A percentile compares a stretch with the other conserved stretches of the same genome.
Conservation (phyloP, 2,329 filamentous ascomycete genomes). For the Neofusicoccum umdonicola region DNA sequence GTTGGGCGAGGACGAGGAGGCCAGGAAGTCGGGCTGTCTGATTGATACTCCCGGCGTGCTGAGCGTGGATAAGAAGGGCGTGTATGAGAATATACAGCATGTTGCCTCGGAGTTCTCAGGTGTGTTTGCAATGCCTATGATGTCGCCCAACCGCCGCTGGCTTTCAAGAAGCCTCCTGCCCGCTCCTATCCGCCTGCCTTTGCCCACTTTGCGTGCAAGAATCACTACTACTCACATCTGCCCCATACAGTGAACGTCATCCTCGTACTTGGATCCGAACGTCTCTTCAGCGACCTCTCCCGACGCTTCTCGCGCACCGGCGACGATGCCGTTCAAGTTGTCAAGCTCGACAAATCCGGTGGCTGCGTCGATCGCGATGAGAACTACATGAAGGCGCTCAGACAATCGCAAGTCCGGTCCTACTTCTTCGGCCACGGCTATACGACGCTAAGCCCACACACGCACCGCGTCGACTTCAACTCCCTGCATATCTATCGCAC, state of each 20-base stretch:
- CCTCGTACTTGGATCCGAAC: slow-evolving; percentile 76
- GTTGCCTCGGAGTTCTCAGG: slow-evolving; percentile 69
- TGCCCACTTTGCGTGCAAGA: background rate
- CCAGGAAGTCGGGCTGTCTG: slow-evolving; percentile 73
- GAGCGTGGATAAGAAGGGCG: slow-evolving; percentile 60
- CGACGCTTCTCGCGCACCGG: slow-evolving; percentile 58
- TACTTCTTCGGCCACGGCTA: slow-evolving; percentile 88
- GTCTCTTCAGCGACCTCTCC: slow-evolving; percentile 71
- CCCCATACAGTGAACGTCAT: slow-evolving; percentile 65
- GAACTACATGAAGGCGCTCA: slow-evolving; percentile 67
- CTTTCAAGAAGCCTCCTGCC: background rate
- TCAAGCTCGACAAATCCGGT: slow-evolving; percentile 79
- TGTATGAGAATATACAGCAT: slow-evolving; percentile 77
- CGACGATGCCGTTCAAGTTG: slow-evolving; percentile 69
- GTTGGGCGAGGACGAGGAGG: slow-evolving; percentile 70
- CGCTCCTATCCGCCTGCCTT: background rate
- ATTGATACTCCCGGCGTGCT: slow-evolving; percentile 78
- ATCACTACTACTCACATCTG: background rate
- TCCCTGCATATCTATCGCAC: slow-evolving; percentile 72
- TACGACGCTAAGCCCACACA: slow-evolving; percentile 79
- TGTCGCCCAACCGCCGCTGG: background rate
- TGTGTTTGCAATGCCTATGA: slow-evolving; percentile 33
- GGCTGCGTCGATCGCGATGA: slow-evolving; percentile 78
- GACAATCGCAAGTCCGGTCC: slow-evolving; percentile 76
- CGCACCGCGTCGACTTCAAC: slow-evolving; percentile 77